These are phyloP conservation scores for Exophiala phaeomuriformis DNA, from an alignment of 2,329 filamentous ascomycete genomes.

Conservation along the genomic window DNA sequence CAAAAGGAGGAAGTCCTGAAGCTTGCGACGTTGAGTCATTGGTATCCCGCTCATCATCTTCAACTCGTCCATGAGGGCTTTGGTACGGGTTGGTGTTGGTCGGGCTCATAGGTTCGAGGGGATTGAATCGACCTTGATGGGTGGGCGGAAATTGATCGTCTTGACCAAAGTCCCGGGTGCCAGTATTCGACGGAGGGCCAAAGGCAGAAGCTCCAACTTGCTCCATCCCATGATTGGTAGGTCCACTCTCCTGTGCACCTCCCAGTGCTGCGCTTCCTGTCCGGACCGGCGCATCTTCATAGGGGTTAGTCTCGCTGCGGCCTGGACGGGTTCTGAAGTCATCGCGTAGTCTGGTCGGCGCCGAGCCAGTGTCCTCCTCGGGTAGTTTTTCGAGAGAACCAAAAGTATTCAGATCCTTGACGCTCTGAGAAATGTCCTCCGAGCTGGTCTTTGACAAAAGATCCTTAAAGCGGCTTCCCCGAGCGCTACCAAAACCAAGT, in stretches of 20 bases:
- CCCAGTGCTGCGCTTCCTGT: slow-evolving; percentile 62
- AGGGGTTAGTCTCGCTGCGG: slow-evolving; percentile 46
- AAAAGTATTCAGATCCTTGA: slow-evolving; percentile 51
- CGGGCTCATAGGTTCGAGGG: slow-evolving; percentile 71
- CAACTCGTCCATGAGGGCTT: slow-evolving; percentile 68
- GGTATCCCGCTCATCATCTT: slow-evolving; percentile 55
- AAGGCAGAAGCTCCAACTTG: slow-evolving; percentile 55
- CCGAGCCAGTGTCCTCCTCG: slow-evolving; percentile 44
- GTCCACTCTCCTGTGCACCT: slow-evolving; percentile 64
- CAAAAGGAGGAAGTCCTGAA: slow-evolving; percentile 38
- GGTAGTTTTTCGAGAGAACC: slow-evolving; percentile 48
- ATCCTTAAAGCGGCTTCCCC: slow-evolving; percentile 79
- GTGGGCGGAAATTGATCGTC: slow-evolving; percentile 52
- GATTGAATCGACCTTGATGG: slow-evolving; percentile 43
- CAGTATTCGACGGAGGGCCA: slow-evolving; percentile 53
- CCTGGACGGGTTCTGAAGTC: slow-evolving; percentile 40
- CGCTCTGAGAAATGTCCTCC: slow-evolving; percentile 52
- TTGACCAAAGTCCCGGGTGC: slow-evolving; percentile 52
- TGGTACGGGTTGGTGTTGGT: slow-evolving; percentile 95
- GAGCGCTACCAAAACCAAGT: slow-evolving; percentile 55
- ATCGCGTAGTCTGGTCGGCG: slow-evolving; percentile 46
- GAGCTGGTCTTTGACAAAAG: slow-evolving; percentile 69
- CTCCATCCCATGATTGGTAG: slow-evolving; percentile 43
- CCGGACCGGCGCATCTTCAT: slow-evolving; percentile 43
- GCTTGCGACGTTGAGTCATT: slow-evolving; percentile 38